Evolutionary conservation across 805 yeast species (phyloP).

Genomic region (Helenozyma baotianmanensis): DNA sequence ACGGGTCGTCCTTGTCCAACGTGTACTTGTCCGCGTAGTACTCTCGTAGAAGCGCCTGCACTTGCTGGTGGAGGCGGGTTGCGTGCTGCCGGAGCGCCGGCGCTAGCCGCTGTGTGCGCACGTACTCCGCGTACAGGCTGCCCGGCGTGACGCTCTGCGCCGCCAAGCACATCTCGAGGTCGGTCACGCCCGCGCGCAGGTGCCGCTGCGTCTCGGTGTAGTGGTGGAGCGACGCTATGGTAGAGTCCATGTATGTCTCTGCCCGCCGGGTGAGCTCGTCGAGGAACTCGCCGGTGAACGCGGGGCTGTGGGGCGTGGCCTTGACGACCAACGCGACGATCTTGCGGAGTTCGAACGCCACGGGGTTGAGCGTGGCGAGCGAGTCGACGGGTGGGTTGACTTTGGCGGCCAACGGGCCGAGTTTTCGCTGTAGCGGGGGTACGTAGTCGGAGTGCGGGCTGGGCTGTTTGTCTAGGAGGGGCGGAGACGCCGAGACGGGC

Average conservation of each 20-base stretch:
- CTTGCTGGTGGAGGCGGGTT: conserved; percentile 3
- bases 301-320: conserved; percentile 14
- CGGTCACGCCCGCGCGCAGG: conserved; percentile 47
- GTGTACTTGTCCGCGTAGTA: conserved; percentile 14
- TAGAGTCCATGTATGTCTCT: conserved; percentile 26
- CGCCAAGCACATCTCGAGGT: conserved; percentile 42
- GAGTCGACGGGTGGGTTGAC: conserved; percentile 4
- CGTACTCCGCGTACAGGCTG: conserved; percentile 37
- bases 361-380: conserved; percentile 9
- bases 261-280: conserved; percentile 26
- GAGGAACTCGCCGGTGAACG: conserved; percentile 24
- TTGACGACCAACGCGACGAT: conserved; percentile 23
- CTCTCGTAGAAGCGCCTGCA: conserved; percentile 10
- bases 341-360: conserved; percentile 27
- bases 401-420: conserved; percentile 4
- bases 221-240: conserved; percentile 42
- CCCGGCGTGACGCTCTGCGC: conserved; percentile 37
- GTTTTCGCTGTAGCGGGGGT: conserved; percentile 8
- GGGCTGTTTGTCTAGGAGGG: no score
- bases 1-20: conserved; percentile 35
- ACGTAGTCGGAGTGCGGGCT: conserved; percentile 4
- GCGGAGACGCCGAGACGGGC: no score
- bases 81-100: conserved; percentile 3
- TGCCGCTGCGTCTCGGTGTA: conserved; percentile 60
- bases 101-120: conserved; percentile 8